These are phyloP conservation scores for Fraxinus angustifolia DNA, from an alignment of 305 asterid genomes.

Conservation along the genomic window DNA sequence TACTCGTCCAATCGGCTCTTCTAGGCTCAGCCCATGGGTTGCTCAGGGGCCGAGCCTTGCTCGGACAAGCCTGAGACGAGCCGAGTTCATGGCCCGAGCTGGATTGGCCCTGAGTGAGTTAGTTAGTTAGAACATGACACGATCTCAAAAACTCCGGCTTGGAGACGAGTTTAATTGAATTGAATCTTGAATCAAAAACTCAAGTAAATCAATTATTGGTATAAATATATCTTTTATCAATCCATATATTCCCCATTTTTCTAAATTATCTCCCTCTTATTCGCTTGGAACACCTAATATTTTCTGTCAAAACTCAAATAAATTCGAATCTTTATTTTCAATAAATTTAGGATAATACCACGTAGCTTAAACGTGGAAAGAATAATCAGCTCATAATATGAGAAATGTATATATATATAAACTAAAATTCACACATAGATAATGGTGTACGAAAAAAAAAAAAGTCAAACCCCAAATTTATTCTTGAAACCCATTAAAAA, in stretches of 20 bases:
- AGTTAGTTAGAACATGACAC: neutral
- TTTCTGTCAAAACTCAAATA: neutral
- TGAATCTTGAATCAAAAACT: neutral
- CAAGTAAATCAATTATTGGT: neutral
- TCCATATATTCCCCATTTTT: neutral
- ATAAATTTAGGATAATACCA: neutral
- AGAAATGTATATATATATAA: neutral
- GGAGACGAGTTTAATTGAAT: neutral
- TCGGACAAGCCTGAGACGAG: too few relatives aligned
- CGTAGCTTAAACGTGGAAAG: neutral
- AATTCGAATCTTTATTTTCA: neutral
- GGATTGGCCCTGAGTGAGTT: too few relatives aligned
- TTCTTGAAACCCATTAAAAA: neutral
- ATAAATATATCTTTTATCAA: neutral
- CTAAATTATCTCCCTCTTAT: neutral
- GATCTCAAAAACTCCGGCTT: neutral
- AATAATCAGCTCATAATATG: neutral
- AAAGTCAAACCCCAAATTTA: neutral
- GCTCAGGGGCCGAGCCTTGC: too few relatives aligned
- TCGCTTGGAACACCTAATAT: neutral
- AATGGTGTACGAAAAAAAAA: neutral
- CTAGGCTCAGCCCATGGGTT: too few relatives aligned
- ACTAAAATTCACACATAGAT: neutral
- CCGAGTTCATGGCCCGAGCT: too few relatives aligned
- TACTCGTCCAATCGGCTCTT: too few relatives aligned